phyloP scores from a whole-genome alignment of 257 asterid genomes.

The Solanum medicagineum region DNA sequence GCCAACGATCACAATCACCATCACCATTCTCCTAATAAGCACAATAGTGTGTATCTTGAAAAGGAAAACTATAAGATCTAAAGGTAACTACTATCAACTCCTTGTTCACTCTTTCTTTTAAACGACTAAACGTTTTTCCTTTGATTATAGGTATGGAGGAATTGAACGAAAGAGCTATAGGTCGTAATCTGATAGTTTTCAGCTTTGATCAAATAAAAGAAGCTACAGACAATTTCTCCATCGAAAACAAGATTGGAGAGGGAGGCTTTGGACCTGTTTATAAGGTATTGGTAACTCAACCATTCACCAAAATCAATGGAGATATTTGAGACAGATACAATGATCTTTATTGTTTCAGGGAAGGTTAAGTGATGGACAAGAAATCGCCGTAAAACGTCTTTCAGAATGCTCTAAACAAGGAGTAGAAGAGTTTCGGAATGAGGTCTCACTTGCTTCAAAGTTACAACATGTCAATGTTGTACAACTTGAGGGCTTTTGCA shows the following conservation, averaged over 20 bases:
- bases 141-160: not conserved
- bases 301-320: not conserved
- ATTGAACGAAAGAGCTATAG: not conserved
- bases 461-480: slow-evolving; percentile 26
- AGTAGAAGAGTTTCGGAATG: slow-evolving; percentile 21
- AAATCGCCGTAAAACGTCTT: slow-evolving; percentile 27
- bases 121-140: not conserved
- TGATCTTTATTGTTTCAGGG: slow-evolving; percentile 8
- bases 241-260: slow-evolving; percentile 16
- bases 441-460: slow-evolving; percentile 19
- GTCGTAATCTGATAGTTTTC: slow-evolving; percentile 6
- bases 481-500: slow-evolving; percentile 18
- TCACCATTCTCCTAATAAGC: slow-evolving; percentile 7
- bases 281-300: slow-evolving; percentile 10
- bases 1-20: slow-evolving; percentile 1
- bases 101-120: not conserved
- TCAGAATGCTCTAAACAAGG: slow-evolving; percentile 23
- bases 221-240: slow-evolving; percentile 17
- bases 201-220: slow-evolving; percentile 6
- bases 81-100: slow-evolving; percentile 3
- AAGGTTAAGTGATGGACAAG: slow-evolving; percentile 9
- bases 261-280: slow-evolving; percentile 37
- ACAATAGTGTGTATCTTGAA: slow-evolving; percentile 1
- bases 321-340: not conserved
- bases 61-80: not conserved